Conservation (phyloP, 805 yeast species). For the Candida chilensis region DNA sequence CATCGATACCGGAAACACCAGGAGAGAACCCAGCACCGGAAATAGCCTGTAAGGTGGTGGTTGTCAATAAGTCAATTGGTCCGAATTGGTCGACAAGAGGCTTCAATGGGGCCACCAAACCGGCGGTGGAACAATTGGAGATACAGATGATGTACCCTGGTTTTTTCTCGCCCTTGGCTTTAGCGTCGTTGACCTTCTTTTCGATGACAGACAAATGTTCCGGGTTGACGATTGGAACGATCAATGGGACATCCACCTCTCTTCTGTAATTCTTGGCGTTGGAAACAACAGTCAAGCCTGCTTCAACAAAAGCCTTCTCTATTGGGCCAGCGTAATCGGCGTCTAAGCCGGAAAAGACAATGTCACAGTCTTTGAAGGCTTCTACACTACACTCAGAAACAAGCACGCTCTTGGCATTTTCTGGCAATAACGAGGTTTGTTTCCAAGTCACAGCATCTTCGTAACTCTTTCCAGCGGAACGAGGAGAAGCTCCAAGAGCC, state of each 20-base stretch:
- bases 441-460: constrained; percentile 88
- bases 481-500: constrained; percentile 84
- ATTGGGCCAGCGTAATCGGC: constrained; percentile 89
- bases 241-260: constrained; percentile 76
- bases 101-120: constrained; percentile 91
- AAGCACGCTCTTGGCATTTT: constrained; percentile 44
- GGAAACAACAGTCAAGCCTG: constrained; percentile 79
- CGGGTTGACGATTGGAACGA: constrained; percentile 92
- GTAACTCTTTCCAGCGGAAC: constrained; percentile 90
- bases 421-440: constrained; percentile 80
- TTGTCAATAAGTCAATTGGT: constrained; percentile 76
- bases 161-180: constrained; percentile 41
- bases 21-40: constrained; percentile 99
- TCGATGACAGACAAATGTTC: constrained; percentile 77
- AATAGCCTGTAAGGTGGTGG: constrained; percentile 93
- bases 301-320: constrained; percentile 74
- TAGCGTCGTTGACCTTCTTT: constrained; percentile 44
- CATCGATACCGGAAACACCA: constrained; percentile 93
- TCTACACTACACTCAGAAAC: constrained; percentile 76
- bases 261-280: constrained; percentile 96
- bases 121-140: constrained; percentile 98
- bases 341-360: constrained; percentile 92
- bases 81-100: constrained; percentile 90
- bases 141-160: constrained; percentile 90
- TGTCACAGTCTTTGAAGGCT: constrained; percentile 79